A percentile compares a stretch with the other conserved stretches of the same genome.
Evolutionary conservation across 345 rosid genomes (phyloP).

Genomic region (Moricandia arvensis): DNA sequence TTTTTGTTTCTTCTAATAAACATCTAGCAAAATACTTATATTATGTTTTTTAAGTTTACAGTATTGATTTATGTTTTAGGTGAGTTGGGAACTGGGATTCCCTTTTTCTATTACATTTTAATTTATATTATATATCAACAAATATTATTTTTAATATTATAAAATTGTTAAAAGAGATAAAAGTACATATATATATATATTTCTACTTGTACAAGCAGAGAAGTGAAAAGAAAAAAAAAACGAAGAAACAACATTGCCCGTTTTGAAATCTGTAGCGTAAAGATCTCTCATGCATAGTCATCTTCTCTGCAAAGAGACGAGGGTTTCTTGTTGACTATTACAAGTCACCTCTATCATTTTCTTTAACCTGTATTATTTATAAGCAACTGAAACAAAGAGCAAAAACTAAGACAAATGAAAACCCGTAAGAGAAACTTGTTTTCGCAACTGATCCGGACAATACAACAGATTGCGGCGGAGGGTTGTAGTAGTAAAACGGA

Average conservation of each 20-base stretch:
- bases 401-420: not conserved
- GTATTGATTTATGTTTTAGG: no score
- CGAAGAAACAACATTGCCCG: not conserved
- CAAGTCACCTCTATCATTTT: slow-evolving; percentile 1
- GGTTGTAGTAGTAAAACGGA: slow-evolving; percentile 75
- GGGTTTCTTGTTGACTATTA: not conserved
- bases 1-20: no score
- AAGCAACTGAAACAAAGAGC: slow-evolving; percentile 22
- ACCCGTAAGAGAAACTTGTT: slow-evolving; percentile 6
- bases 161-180: no score
- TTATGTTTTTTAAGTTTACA: no score
- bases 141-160: no score
- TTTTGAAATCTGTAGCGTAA: slow-evolving; percentile 13
- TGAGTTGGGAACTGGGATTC: no score
- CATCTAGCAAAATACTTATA: no score
- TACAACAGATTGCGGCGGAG: slow-evolving; percentile 54
- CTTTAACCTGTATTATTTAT: not conserved
- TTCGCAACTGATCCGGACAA: slow-evolving; percentile 30
- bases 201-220: no score
- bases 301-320: slow-evolving; percentile 18
- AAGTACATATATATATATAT: no score
- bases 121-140: no score
- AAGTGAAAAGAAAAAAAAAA: no score
- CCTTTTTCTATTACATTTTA: no score
- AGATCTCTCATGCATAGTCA: slow-evolving; percentile 15